Evolutionary conservation across 371 early-diverging fungal genomes (phyloP).

Genomic region (Mortierella sp.): DNA sequence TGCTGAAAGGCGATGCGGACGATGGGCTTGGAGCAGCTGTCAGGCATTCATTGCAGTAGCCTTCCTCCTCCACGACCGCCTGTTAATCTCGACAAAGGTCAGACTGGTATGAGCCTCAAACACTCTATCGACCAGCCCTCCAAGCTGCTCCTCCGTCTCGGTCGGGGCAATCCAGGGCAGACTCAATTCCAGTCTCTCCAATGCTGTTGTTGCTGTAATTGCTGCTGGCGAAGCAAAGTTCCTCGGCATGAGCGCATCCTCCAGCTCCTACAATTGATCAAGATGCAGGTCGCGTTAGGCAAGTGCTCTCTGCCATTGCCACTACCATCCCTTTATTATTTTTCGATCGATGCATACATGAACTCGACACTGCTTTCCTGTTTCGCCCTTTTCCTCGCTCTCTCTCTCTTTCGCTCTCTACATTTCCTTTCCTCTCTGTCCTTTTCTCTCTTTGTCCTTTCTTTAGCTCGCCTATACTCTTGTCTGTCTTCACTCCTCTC

Average conservation of each 20-base stretch:
- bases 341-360: not conserved
- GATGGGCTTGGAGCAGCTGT: not conserved
- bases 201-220: not conserved
- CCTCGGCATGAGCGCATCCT: conserved; percentile 16
- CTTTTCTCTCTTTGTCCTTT: not conserved
- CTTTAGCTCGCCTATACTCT: not conserved
- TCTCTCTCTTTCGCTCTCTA: not conserved
- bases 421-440: not conserved
- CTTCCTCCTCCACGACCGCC: conserved; percentile 20
- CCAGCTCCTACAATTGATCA: conserved; percentile 16
- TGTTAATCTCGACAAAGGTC: conserved; percentile 22
- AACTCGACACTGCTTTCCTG: not conserved
- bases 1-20: not conserved
- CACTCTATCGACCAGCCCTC: not conserved
- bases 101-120: conserved; percentile 13
- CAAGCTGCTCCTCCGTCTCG: conserved; percentile 4
- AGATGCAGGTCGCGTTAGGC: not conserved
- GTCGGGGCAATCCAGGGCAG: conserved; percentile 25
- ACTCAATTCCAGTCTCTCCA: conserved; percentile 19
- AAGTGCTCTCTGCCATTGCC: not conserved
- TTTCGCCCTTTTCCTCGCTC: not conserved
- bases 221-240: not conserved
- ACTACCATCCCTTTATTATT: not conserved
- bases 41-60: not conserved
- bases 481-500: not conserved